These are phyloP conservation scores for Herpetomonas samuelpessoai DNA, from an alignment of 208 protist species.

Conservation along the genomic window DNA sequence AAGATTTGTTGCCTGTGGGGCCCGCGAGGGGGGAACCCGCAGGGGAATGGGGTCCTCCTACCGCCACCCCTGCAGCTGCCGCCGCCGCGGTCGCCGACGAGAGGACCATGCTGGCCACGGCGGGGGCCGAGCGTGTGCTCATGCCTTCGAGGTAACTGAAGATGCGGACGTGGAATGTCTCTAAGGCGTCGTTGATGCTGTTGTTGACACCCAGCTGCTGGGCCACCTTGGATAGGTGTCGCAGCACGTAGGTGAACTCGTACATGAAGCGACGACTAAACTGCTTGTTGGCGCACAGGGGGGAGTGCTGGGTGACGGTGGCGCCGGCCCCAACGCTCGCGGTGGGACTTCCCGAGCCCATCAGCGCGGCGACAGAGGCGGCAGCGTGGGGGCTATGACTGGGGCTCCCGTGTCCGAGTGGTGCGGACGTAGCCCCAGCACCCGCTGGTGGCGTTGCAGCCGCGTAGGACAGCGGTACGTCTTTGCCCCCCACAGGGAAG, in stretches of 20 bases:
- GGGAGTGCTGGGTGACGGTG: constrained; percentile 20
- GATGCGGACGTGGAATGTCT: constrained; percentile 75
- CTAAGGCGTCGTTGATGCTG: constrained; percentile 65
- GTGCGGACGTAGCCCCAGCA: no score
- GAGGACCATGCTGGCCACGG: constrained; percentile 23
- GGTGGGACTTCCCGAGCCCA: not conserved
- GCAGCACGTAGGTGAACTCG: constrained; percentile 77
- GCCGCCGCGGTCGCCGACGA: constrained; percentile 11
- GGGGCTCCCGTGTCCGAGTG: no score
- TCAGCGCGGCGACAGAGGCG: not conserved
- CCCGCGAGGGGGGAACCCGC: not conserved
- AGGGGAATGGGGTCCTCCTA: no score
- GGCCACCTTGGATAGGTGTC: constrained; percentile 46
- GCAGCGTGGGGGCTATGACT: not conserved
- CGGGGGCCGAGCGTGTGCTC: constrained; percentile 38
- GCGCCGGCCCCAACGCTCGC: not conserved
- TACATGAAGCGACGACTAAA: constrained; percentile 72
- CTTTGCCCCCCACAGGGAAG: no score
- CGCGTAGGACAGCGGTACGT: not conserved
- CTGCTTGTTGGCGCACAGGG: constrained; percentile 49
- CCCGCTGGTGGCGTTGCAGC: no score
- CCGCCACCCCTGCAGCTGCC: not conserved
- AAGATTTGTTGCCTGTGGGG: not conserved
- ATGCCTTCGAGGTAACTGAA: constrained; percentile 57
- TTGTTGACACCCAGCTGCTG: constrained; percentile 34